These are phyloP conservation scores for Ilex aquifolium DNA, from an alignment of 257 asterid species.

Conservation along the genomic window DNA sequence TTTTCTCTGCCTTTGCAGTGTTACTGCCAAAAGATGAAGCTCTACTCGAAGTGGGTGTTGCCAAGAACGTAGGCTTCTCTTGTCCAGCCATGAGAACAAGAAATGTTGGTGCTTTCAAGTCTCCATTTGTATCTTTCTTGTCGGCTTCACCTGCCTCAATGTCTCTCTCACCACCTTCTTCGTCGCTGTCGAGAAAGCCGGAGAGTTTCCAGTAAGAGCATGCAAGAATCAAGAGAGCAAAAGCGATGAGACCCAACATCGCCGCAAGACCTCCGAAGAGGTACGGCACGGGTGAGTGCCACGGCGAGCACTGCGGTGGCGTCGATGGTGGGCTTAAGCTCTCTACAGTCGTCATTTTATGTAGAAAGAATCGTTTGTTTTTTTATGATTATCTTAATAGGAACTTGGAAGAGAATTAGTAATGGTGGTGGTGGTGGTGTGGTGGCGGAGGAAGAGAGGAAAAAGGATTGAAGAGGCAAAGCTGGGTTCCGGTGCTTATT, in stretches of 20 bases:
- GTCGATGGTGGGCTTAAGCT: slow-evolving; percentile 18
- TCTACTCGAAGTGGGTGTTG: slow-evolving; percentile 67
- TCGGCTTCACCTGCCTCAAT: slow-evolving; percentile 38
- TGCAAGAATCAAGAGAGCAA: slow-evolving; percentile 72
- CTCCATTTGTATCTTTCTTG: slow-evolving; percentile 14
- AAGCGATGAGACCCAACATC: slow-evolving; percentile 82
- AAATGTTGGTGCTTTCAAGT: slow-evolving; percentile 16
- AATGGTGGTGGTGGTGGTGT: background rate
- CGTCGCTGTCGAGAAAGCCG: slow-evolving; percentile 36
- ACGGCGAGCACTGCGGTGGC: slow-evolving; percentile 41
- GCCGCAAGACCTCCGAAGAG: slow-evolving; percentile 91
- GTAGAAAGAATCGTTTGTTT: background rate
- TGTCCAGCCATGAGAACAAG: slow-evolving; percentile 93
- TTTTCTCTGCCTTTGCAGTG: slow-evolving; percentile 23
- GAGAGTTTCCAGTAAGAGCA: slow-evolving; percentile 83
- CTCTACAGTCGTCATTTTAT: slow-evolving; percentile 26
- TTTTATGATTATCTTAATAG: too few relatives aligned
- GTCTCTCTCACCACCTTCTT: slow-evolving; percentile 37
- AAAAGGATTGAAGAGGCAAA: slow-evolving; percentile 9
- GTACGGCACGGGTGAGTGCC: slow-evolving; percentile 96
- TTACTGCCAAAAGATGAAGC: slow-evolving; percentile 59
- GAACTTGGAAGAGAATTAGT: too few relatives aligned
- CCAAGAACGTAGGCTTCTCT: slow-evolving; percentile 70
- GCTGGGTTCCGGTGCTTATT: slow-evolving; percentile 9
- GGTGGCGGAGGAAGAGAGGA: background rate